phyloP scores from a whole-genome alignment of 768 basidiomycete genomes.

The Pleurotus tuoliensis region DNA sequence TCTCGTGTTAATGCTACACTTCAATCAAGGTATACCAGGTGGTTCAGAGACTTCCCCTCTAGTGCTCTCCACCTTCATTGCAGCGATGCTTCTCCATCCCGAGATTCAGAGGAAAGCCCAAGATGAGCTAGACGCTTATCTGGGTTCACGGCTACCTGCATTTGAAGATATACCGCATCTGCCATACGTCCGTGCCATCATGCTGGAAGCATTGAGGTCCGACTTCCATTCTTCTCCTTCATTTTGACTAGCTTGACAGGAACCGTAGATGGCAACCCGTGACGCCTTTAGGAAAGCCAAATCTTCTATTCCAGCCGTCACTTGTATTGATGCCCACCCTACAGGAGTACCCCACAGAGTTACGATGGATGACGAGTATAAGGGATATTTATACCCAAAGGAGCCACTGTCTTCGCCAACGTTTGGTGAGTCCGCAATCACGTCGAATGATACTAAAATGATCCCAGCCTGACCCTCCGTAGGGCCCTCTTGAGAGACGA shows the following conservation, averaged over 20 bases:
- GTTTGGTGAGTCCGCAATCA: neutral
- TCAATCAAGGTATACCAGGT: no score
- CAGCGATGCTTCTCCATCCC: neutral
- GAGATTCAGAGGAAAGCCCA: neutral
- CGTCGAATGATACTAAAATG: neutral
- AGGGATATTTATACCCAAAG: conserved; percentile 1
- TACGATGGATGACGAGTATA: neutral
- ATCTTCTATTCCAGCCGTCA: neutral
- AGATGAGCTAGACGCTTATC: neutral
- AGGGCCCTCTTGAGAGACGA: conserved; percentile 29
- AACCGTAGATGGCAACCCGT: neutral
- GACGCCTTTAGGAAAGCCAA: neutral
- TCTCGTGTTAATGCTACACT: no score
- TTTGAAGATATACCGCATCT: neutral
- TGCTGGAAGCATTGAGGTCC: neutral
- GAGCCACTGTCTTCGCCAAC: neutral
- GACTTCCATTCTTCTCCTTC: neutral
- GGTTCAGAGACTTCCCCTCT: no score
- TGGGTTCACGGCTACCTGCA: neutral
- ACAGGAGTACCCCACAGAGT: neutral
- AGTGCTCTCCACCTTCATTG: neutral
- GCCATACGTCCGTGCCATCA: neutral
- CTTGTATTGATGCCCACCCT: neutral
- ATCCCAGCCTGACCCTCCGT: neutral
- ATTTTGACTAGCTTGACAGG: neutral